Percentiles rank a stretch among this genome's conserved stretches.
phyloP scores from a whole-genome alignment of 2,329 filamentous ascomycete genomes.

The Colletotrichum camelliae region DNA sequence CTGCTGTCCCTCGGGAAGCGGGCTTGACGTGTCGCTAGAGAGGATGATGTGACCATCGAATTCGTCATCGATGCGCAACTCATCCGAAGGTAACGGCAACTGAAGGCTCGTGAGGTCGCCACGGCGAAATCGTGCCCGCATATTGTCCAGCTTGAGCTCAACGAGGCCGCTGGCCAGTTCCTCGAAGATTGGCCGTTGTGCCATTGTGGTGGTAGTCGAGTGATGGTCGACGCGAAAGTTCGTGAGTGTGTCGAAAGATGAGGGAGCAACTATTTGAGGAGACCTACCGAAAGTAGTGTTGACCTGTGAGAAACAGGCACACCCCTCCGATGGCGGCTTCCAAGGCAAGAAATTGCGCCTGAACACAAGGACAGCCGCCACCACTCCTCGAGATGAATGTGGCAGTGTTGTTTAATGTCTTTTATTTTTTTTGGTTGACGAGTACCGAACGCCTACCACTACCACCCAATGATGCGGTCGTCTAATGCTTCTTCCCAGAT shows the following conservation, averaged over 20 bases:
- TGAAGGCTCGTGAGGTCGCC: not conserved
- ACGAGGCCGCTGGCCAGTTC: not conserved
- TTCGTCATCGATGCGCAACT: not conserved
- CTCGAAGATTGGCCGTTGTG: not conserved
- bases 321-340: not conserved
- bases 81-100: not conserved
- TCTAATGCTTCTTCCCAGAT: slow-evolving; percentile 52
- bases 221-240: not conserved
- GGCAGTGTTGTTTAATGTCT: not conserved
- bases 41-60: not conserved
- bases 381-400: not conserved
- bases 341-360: not conserved
- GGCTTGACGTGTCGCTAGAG: not conserved
- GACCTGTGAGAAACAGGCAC: not conserved
- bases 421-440: not conserved
- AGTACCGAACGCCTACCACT: slow-evolving; percentile 18
- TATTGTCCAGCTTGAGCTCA: slow-evolving; percentile 22
- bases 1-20: not conserved
- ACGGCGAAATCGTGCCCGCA: not conserved
- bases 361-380: not conserved
- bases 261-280: not conserved
- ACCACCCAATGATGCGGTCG: slow-evolving; percentile 32
- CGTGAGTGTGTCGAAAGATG: not conserved
- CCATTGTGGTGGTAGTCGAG: not conserved
- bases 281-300: not conserved